phyloP scores from a whole-genome alignment of 371 early-diverging fungal genomes.

The Mortierella sp. region DNA sequence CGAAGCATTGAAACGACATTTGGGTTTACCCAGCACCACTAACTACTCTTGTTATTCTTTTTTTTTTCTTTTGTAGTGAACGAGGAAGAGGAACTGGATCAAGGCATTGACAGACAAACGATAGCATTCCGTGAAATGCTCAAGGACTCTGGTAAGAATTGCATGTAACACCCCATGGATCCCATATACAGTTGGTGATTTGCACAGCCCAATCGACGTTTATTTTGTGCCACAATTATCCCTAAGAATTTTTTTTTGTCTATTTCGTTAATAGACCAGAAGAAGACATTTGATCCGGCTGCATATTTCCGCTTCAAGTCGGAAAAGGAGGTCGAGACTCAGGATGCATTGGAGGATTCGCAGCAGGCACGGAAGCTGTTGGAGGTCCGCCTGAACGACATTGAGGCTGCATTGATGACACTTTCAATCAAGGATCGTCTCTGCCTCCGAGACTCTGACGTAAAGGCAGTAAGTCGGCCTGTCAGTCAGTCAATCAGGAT shows the following conservation, averaged over 20 bases:
- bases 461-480: conserved; percentile 29
- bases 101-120: conserved; percentile 53
- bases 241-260: background rate
- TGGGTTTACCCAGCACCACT: background rate
- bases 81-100: conserved; percentile 50
- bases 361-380: conserved; percentile 45
- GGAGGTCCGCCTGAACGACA: conserved; percentile 41
- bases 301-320: conserved; percentile 56
- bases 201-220: background rate
- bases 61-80: conserved; percentile 18
- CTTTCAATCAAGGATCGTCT: conserved; percentile 48
- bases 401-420: conserved; percentile 42
- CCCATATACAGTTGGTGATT: too few relatives aligned
- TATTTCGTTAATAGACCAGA: conserved; percentile 29
- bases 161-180: background rate
- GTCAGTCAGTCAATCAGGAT: too few relatives aligned
- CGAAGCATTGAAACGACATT: background rate
- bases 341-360: conserved; percentile 35
- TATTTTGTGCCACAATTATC: background rate
- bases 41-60: background rate
- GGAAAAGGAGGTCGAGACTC: conserved; percentile 47
- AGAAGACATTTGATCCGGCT: conserved; percentile 51
- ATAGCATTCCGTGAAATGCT: conserved; percentile 47
- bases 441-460: conserved; percentile 35
- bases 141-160: conserved; percentile 33